Conservation (phyloP, 2,329 filamentous ascomycete genomes). For the Fusarium citri region DNA sequence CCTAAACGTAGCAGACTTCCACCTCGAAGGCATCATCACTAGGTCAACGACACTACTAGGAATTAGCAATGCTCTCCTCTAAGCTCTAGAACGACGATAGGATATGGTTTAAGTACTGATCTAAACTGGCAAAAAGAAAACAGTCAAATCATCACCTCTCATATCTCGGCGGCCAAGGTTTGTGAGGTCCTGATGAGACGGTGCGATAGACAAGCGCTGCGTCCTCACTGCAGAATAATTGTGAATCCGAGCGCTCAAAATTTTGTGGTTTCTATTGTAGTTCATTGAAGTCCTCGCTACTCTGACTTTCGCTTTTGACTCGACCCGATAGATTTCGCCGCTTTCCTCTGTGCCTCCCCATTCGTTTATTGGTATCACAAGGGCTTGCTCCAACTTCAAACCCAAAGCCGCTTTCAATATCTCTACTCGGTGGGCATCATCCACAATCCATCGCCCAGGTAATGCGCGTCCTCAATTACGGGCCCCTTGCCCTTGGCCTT, state of each 20-base stretch:
- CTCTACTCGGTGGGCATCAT: conserved; percentile 67
- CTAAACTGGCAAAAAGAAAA: not conserved
- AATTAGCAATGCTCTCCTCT: not conserved
- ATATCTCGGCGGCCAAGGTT: not conserved
- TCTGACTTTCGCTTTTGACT: not conserved
- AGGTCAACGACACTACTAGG: not conserved
- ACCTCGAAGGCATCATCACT: not conserved
- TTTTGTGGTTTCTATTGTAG: not conserved
- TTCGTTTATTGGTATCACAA: conserved; percentile 40
- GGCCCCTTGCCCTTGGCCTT: conserved; percentile 95
- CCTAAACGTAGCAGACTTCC: not conserved
- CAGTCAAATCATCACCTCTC: not conserved
- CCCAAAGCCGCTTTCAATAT: not conserved
- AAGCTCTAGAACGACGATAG: not conserved
- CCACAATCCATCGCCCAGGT: conserved; percentile 94
- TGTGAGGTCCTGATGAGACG: not conserved
- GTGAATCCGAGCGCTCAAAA: not conserved
- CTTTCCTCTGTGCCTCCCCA: conserved; percentile 3
- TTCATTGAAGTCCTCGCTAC: not conserved
- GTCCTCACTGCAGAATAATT: not conserved
- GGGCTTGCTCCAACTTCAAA: conserved; percentile 2
- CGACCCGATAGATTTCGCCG: not conserved
- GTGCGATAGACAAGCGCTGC: not conserved
- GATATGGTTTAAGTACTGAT: not conserved
- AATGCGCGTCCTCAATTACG: conserved; percentile 94